These are phyloP conservation scores for Tolypocladium amazonense DNA, from an alignment of 2,329 filamentous ascomycete species.

Conservation along the genomic window DNA sequence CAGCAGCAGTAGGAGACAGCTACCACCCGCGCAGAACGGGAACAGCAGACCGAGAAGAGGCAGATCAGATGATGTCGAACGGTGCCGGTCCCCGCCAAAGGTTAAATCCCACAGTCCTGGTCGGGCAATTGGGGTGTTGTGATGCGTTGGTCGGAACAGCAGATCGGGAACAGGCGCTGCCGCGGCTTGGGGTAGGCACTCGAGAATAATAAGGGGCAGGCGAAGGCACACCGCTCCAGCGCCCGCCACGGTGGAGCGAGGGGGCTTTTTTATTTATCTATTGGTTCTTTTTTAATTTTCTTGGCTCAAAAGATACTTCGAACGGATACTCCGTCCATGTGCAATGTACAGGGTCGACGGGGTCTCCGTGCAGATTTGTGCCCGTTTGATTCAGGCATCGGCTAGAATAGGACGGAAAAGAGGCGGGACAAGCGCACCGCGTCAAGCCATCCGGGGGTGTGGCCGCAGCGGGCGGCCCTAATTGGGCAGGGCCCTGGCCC, in stretches of 20 bases:
- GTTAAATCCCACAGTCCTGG: not conserved
- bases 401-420: not conserved
- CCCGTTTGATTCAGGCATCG: not conserved
- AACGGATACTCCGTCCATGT: not conserved
- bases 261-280: not conserved
- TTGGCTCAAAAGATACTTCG: not conserved
- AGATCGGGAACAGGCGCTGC: not conserved
- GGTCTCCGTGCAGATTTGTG: not conserved
- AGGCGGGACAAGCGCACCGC: not conserved
- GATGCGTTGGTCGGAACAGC: not conserved
- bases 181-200: not conserved
- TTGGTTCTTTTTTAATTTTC: not conserved
- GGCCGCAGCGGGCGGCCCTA: not conserved
- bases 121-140: not conserved
- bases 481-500: not conserved
- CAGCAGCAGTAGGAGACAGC: not conserved
- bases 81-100: not conserved
- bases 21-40: not conserved
- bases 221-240: not conserved
- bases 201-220: not conserved
- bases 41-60: not conserved
- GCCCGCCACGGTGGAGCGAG: too few relatives aligned
- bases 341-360: not conserved
- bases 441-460: not conserved
- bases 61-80: not conserved